Conservation (phyloP, 2,329 filamentous ascomycete genomes). For the Corynespora cassiicola region DNA sequence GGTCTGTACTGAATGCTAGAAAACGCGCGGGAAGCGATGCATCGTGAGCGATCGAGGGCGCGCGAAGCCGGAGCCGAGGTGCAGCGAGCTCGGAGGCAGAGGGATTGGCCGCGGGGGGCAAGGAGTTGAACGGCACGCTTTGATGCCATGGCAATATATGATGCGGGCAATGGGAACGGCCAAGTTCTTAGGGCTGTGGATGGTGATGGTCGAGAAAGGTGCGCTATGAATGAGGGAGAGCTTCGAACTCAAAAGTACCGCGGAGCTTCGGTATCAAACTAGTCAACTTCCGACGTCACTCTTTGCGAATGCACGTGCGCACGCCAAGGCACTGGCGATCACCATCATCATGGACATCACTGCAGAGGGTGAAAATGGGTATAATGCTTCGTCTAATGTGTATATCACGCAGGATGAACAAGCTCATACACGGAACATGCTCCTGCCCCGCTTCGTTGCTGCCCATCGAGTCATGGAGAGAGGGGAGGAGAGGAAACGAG, state of each 20-base stretch:
- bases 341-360: not conserved
- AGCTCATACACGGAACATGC: not conserved
- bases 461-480: not conserved
- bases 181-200: no score
- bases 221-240: no score
- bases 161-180: no score
- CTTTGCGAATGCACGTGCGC: conserved; percentile 10
- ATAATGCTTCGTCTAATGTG: conserved; percentile 10
- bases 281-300: conserved; percentile 15
- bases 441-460: not conserved
- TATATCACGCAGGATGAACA: conserved; percentile 1
- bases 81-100: conserved; percentile 15
- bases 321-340: not conserved
- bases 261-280: not conserved
- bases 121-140: conserved; percentile 21
- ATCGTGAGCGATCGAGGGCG: conserved; percentile 1
- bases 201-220: no score
- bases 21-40: not conserved
- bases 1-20: not conserved
- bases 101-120: conserved; percentile 7
- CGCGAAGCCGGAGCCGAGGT: conserved; percentile 13
- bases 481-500: conserved; percentile 7
- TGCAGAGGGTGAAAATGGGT: conserved; percentile 5
- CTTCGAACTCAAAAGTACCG: no score
- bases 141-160: no score